A percentile compares a stretch with the other conserved stretches of the same genome.
Conservation (phyloP, 2,329 filamentous ascomycete species). For the Sporothrix mexicana region DNA sequence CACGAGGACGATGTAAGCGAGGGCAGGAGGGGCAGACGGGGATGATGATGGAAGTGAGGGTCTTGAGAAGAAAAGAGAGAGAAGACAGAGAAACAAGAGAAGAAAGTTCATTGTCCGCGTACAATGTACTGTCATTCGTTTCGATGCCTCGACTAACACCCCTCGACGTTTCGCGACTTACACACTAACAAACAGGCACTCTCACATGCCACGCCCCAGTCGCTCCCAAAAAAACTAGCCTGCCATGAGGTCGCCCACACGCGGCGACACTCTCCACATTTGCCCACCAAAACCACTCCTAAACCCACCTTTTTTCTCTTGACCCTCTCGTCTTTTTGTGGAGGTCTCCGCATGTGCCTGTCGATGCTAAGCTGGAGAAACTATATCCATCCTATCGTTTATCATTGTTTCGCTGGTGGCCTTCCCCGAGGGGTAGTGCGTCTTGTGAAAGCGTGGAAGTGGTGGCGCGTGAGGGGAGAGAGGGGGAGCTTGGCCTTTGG, state of each 20-base stretch:
- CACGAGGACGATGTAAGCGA: not conserved
- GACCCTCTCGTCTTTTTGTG: conserved; percentile 28
- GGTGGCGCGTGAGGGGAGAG: conserved; percentile 13
- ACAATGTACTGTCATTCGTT: not conserved
- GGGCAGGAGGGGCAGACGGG: not conserved
- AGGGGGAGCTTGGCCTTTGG: conserved; percentile 17
- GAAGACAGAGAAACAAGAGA: not conserved
- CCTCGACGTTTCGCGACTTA: conserved; percentile 7
- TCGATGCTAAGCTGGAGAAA: conserved; percentile 27
- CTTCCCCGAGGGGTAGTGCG: conserved; percentile 23
- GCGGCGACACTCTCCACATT: conserved; percentile 20
- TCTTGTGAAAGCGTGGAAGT: not conserved
- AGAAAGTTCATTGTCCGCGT: not conserved
- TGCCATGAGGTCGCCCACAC: conserved; percentile 9
- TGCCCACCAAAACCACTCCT: no score
- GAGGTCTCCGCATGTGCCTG: conserved; percentile 26
- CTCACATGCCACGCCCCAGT: conserved; percentile 24
- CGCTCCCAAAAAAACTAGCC: conserved; percentile 15
- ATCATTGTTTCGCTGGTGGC: not conserved
- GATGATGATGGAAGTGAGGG: not conserved
- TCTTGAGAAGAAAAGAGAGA: not conserved
- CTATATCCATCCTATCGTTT: conserved; percentile 16
- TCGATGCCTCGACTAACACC: not conserved
- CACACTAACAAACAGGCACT: not conserved
- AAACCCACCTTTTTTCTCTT: no score